Base-by-base conservation (phyloP, 345 rosid genomes). In the Populus euphratica region DNA sequence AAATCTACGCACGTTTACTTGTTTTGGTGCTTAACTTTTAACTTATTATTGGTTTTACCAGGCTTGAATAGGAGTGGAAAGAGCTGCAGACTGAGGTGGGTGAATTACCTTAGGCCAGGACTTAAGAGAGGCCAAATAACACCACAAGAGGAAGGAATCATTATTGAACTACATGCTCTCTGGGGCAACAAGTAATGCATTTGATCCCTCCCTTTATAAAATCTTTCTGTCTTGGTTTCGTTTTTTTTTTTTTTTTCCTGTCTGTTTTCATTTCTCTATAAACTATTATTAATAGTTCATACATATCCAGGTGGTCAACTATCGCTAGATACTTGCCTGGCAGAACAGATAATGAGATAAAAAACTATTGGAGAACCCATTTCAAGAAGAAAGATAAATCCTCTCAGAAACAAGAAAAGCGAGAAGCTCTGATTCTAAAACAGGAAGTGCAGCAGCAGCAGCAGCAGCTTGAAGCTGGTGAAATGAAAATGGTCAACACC, bases 61-160 rank as follows among this genome's bases (percentile, higher is more conserved):
- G 81, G 81, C n/a, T 61, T 74, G 73, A 79, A 36, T 44, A 88
- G 98, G 76, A 90, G 86, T 78, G 95, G 97, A 0, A 95, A 95
- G 84, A 95, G 98, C 62, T 91, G 98, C 82, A 88, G 98, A 81
- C 87, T 91, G 36, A 88, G 99, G 82, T 93, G 98, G 98, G 95
- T 94, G 83, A 94, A 93, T 83, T 94, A 93, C 86, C 83, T 91
- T 6, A 86, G 95, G 79, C 99, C 97, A 62, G 98, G 95, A 23
- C 91, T 95, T 21, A 93, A 87, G 85, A 90, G 93, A 86, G 92
- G 93, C 63, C 93, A 88, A 43, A 69, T 94, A 64, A 88, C 98
- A 69, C 97, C 97, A 77, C 94, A 85, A 31, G 99, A 95, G 59
- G 97, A 93, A 86, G 92, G 89, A 69, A 90, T 93, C 71, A 91